Evolutionary conservation across 2,329 filamentous ascomycete species (phyloP).

Genomic region (Clonostachys rosea): DNA sequence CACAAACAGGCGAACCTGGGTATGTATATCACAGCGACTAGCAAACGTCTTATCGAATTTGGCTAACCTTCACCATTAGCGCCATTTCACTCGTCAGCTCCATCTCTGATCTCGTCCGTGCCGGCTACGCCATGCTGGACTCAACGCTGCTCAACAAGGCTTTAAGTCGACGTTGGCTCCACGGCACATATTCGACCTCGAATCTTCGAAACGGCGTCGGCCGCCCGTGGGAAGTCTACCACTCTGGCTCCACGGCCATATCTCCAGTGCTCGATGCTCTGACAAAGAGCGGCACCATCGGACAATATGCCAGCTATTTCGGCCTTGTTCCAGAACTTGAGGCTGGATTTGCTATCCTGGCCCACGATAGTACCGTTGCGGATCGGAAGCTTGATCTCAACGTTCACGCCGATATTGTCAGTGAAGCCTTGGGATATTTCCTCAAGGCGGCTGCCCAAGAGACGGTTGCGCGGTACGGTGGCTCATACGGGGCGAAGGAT

Average conservation of each 20-base stretch:
- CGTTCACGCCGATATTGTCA: slow-evolving; percentile 22
- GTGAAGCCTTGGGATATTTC: slow-evolving; percentile 9
- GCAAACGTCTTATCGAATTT: too few relatives aligned
- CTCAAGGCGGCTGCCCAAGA: slow-evolving; percentile 8
- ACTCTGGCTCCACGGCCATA: slow-evolving; percentile 10
- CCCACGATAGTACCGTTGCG: slow-evolving; percentile 16
- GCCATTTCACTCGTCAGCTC: slow-evolving; percentile 11
- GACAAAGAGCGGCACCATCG: slow-evolving; percentile 17
- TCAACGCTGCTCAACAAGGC: slow-evolving; percentile 11
- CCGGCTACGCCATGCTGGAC: slow-evolving; percentile 11
- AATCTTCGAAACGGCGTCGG: slow-evolving; percentile 25
- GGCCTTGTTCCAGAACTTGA: slow-evolving; percentile 13
- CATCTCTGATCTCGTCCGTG: slow-evolving; percentile 10
- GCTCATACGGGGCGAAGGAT: slow-evolving; percentile 3
- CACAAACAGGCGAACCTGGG: slow-evolving; percentile 9
- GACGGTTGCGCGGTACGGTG: slow-evolving; percentile 8
- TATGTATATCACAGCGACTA: not conserved
- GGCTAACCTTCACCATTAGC: not conserved
- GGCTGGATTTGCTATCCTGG: slow-evolving; percentile 23
- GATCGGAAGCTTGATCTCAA: slow-evolving; percentile 20
- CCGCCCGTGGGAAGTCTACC: slow-evolving; percentile 24
- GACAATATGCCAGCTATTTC: slow-evolving; percentile 18
- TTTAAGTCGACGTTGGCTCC: slow-evolving; percentile 21
- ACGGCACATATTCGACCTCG: slow-evolving; percentile 17
- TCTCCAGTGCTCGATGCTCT: slow-evolving; percentile 15